phyloP scores from a whole-genome alignment of 805 yeast species.

The Wickerhamiella parazyma region DNA sequence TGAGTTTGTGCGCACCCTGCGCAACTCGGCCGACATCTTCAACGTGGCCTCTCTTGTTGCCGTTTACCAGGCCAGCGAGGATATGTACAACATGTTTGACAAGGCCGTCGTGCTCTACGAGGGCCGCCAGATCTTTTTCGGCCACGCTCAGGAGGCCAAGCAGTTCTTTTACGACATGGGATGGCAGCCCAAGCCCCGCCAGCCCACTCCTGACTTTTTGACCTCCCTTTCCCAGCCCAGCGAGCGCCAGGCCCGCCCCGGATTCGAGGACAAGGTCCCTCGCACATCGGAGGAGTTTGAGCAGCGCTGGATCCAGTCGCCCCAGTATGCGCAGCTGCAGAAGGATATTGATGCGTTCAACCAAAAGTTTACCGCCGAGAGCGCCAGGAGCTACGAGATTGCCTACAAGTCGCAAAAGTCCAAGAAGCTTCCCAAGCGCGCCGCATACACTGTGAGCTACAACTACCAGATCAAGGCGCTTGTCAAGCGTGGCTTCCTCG shows the following conservation, averaged over 20 bases:
- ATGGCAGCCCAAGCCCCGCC: slow-evolving; percentile 46
- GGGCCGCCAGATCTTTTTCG: slow-evolving; percentile 52
- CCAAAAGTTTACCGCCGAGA: slow-evolving; percentile 19
- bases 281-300: slow-evolving; percentile 49
- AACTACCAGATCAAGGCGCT: slow-evolving; percentile 37
- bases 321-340: slow-evolving; percentile 31
- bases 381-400: slow-evolving; percentile 28
- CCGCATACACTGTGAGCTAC: slow-evolving; percentile 35
- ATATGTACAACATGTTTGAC: slow-evolving; percentile 50
- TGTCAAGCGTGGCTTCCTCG: slow-evolving; percentile 40
- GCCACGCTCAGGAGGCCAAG: slow-evolving; percentile 42
- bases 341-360: slow-evolving; percentile 36
- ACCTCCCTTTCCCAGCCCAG: slow-evolving; percentile 57
- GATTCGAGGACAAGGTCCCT: slow-evolving; percentile 43
- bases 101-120: slow-evolving; percentile 46
- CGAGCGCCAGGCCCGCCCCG: slow-evolving; percentile 39
- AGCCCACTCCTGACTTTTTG: slow-evolving; percentile 57
- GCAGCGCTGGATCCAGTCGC: slow-evolving; percentile 41
- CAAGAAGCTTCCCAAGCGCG: slow-evolving; percentile 27
- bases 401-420: slow-evolving; percentile 30
- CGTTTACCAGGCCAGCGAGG: slow-evolving; percentile 55
- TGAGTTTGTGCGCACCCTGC: slow-evolving; percentile 55
- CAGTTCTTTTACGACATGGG: slow-evolving; percentile 53
- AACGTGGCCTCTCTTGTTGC: slow-evolving; percentile 50
- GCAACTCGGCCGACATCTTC: slow-evolving; percentile 43